Base-by-base conservation (phyloP, 495 filamentous ascomycete genomes). In the Aspergillus biplanus region DNA sequence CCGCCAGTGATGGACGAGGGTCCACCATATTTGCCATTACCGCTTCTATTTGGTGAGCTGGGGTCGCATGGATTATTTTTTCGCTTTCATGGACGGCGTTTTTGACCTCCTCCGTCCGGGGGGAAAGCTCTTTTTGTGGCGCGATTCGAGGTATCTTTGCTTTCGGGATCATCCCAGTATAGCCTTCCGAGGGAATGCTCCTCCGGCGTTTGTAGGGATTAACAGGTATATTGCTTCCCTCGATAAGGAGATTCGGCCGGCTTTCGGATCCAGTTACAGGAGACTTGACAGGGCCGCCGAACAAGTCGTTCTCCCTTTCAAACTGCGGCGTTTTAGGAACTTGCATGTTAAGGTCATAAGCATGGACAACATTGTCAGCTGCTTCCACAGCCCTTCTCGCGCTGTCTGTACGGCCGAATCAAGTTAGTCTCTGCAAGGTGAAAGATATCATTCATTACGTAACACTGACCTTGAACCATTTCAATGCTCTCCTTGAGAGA, bases 341-440 rank as follows among this genome's bases (percentile, higher is more conserved):
- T 65, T 90, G 86, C 89, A 93, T 91, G 72, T 93, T 89, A 67
- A 93, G 82, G 71, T 92, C 90, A 64, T 92, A 93, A n/a, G 90
- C 90, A 77, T 93, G 88, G 33, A 93, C 90, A 42, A 93, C 90
- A 67, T 93, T 93, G 66, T 93, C 90, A 3, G 90, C 90, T 32
- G 90, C 90, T 73, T 93, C 91, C 15, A 93, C 87, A 4, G 90
- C 90, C 48, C 90, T 80, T 71, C 88, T 82, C 52, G 90, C 91
- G 71, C 89, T 92, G 68, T 92, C 90, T 69, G 33, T 82, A 46
- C 18, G 8, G 16, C 21, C n/a, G 6, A 15, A 53, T 35, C 21
- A 35, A 7, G 7, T 52, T 37, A 60, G 59, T 42, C 7, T 34
- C 27, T 11, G 9, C 52, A 33, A 54, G 27, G 13, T 5, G 21